phyloP scores from a whole-genome alignment of 495 filamentous ascomycete genomes.

The Glarea lozoyensis region DNA sequence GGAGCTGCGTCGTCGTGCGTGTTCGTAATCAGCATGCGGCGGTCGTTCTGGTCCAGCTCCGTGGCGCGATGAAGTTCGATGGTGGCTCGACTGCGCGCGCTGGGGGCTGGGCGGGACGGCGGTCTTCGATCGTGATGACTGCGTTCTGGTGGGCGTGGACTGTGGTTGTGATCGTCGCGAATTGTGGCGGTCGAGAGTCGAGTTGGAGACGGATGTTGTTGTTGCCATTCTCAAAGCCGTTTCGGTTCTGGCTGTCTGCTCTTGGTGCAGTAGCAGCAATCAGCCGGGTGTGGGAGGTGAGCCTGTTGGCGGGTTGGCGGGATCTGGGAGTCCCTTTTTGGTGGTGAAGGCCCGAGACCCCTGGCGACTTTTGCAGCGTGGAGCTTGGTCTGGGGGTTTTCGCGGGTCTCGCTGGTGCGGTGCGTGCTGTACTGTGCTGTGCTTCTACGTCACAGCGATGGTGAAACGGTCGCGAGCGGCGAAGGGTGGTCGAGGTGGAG shows the following conservation, averaged over 20 bases:
- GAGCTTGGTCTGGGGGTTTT: too few species aligned
- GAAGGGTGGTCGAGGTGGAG: too few species aligned
- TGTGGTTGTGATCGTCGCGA: conserved; percentile 13
- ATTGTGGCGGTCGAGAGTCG: conserved; percentile 9
- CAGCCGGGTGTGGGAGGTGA: conserved; percentile 2
- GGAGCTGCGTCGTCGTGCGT: conserved; percentile 30
- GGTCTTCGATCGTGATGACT: conserved; percentile 13
- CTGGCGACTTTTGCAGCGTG: too few species aligned
- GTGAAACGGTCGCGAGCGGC: too few species aligned
- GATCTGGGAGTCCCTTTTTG: neutral
- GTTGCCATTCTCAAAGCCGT: too few species aligned
- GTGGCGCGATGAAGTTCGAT: conserved; percentile 25
- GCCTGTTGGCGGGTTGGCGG: neutral
- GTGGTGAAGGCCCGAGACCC: neutral
- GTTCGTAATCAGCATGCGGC: conserved; percentile 33
- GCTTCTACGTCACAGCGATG: too few species aligned
- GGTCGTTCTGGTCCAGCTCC: conserved; percentile 24
- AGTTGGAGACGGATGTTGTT: conserved; percentile 11
- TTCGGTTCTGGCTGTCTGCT: too few species aligned
- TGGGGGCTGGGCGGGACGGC: conserved; percentile 19
- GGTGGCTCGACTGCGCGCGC: conserved; percentile 24
- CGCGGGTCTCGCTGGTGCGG: too few species aligned
- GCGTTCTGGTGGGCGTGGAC: conserved; percentile 12
- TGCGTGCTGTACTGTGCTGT: too few species aligned
- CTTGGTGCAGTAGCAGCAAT: too few species aligned